These are phyloP conservation scores for Agrocybe chaxingu DNA, from an alignment of 768 basidiomycete species.

Conservation along the genomic window DNA sequence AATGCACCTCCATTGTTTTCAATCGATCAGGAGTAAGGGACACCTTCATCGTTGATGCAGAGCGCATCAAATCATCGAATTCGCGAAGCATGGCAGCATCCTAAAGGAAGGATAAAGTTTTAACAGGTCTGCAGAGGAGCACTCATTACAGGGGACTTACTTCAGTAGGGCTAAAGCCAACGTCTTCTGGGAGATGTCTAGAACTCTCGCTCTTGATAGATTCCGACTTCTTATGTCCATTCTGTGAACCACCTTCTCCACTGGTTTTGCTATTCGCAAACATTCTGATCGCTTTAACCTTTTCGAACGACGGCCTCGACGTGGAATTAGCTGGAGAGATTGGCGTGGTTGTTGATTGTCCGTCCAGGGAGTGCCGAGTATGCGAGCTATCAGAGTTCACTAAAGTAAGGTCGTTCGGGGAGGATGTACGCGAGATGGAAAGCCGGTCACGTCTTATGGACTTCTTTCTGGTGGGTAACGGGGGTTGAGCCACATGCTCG, in stretches of 20 bases:
- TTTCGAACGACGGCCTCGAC: slow-evolving; percentile 63
- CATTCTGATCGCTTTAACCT: slow-evolving; percentile 57
- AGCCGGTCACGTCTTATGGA: slow-evolving; percentile 57
- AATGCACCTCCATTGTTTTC: slow-evolving; percentile 86
- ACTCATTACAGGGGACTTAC: slow-evolving; percentile 21
- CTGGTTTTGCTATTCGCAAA: slow-evolving; percentile 41
- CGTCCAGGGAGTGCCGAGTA: slow-evolving; percentile 39
- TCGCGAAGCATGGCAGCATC: slow-evolving; percentile 64
- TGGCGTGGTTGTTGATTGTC: slow-evolving; percentile 24
- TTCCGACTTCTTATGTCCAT: slow-evolving; percentile 52
- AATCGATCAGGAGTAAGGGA: slow-evolving; percentile 93
- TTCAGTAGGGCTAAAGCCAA: slow-evolving; percentile 29
- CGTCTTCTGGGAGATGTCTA: slow-evolving; percentile 31
- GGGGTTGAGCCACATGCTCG: slow-evolving; percentile 58
- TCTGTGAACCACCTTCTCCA: slow-evolving; percentile 36
- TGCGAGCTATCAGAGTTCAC: slow-evolving; percentile 29
- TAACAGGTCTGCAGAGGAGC: slow-evolving; percentile 5
- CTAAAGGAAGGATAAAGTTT: slow-evolving; percentile 29
- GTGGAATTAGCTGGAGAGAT: slow-evolving; percentile 22
- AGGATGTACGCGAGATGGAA: slow-evolving; percentile 41
- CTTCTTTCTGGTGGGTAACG: slow-evolving; percentile 63
- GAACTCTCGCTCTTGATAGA: slow-evolving; percentile 51
- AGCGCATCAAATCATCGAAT: slow-evolving; percentile 92
- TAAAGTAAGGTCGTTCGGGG: slow-evolving; percentile 39
- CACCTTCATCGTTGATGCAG: slow-evolving; percentile 89